Evolutionary conservation across 108 stramenopile genomes (phyloP), one percentile per base, ranked within the genome.

Genomic region (Craspedostauros australis): DNA sequence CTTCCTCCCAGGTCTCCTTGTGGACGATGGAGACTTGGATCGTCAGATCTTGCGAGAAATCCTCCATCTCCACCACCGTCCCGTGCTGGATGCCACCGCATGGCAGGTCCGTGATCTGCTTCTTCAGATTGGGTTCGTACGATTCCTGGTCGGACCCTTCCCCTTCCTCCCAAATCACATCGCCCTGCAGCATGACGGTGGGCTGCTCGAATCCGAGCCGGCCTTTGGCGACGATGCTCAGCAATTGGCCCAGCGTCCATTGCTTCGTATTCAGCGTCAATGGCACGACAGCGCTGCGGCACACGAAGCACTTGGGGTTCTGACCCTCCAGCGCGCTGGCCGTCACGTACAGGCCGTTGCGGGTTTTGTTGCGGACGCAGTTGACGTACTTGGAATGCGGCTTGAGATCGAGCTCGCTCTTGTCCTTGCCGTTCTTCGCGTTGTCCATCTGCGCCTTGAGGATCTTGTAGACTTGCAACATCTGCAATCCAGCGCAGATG

Each of bases 401-500:
- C 50, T 78, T 75, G 15, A 87, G 54, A 16, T 47, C 48, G 41
- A 46, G 20, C 8, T 31, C 41, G 22, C 30, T 14, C 9, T 54
- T 51, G 18, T 50, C 56, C 27, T 25, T 33, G 19, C 45, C 24
- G 24, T 34, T 38, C 47, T 61, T 16, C 33, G 68, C 31, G 29
- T 14, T 25, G 36, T 45, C 27, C 20, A 80, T 31, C 36, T 80
- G 78, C 18, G 57, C 63, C 53, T 73, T 54, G 28, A 91, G 58
- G 44, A 95, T 72, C 39, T 73, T 68, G 66, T 87, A 81, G 30
- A 64, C 78, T 47, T 91, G 85, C 27, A 88, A 57, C 32, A 92
- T 73, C 62, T 90, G 90, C 56, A 91, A 57, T 3, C 93, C 91
- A 1, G 97, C 96, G 34, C 93, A 94, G 66, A 99, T 97, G 25